Evolutionary conservation across 2,329 filamentous ascomycete genomes (phyloP).

Genomic region (Diaporthe ilicicola): DNA sequence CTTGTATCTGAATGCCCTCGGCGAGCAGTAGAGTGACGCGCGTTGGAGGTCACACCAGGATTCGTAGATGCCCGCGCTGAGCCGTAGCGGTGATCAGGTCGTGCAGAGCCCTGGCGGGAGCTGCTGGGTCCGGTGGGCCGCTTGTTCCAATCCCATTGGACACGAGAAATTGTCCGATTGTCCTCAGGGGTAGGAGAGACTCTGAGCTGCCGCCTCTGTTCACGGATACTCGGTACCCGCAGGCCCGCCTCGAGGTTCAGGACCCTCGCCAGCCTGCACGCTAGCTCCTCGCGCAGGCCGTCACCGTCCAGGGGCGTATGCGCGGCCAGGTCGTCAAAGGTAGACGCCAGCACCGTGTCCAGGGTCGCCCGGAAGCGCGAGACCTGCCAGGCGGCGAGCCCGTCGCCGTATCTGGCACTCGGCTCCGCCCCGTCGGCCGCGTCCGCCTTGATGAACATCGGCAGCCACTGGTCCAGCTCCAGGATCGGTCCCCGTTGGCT

Average conservation of each 20-base stretch:
- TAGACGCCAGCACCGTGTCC: slow-evolving; percentile 13
- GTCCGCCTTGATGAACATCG: neutral
- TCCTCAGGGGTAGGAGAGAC: too few relatives aligned
- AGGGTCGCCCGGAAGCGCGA: neutral
- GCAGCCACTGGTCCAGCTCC: slow-evolving; percentile 24
- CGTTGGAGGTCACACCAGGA: too few relatives aligned
- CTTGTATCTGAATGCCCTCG: too few relatives aligned
- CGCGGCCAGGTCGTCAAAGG: slow-evolving; percentile 14
- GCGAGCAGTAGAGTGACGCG: too few relatives aligned
- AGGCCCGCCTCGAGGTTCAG: neutral
- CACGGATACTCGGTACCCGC: too few relatives aligned
- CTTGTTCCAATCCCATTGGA: too few relatives aligned
- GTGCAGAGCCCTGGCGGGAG: too few relatives aligned
- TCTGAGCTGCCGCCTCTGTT: neutral
- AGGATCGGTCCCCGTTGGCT: neutral
- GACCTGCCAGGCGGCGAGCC: neutral
- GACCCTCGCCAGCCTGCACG: neutral
- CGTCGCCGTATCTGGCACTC: neutral
- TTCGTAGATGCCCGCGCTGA: too few relatives aligned
- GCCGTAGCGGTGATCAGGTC: too few relatives aligned
- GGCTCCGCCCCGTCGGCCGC: too few relatives aligned
- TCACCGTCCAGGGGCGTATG: neutral
- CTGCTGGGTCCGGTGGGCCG: too few relatives aligned
- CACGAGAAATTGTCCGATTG: too few relatives aligned
- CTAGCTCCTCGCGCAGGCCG: neutral